phyloP scores from a whole-genome alignment of 2,329 filamentous ascomycete genomes.

The Alternaria triticina region DNA sequence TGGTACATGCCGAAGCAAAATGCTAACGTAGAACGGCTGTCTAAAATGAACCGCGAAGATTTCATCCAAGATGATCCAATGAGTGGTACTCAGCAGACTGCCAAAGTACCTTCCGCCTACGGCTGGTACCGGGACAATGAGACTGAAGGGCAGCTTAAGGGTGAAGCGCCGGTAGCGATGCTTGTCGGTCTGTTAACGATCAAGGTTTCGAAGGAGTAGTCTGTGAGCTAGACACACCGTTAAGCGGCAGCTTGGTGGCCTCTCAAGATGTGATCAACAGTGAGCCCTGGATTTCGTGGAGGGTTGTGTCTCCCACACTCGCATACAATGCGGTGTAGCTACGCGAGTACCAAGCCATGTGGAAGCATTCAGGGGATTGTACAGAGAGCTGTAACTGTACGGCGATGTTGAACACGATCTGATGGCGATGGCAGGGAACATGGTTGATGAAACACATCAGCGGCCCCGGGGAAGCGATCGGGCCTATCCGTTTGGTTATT shows the following conservation, averaged over 20 bases:
- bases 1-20: neutral
- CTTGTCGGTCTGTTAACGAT: neutral
- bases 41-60: neutral
- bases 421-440: slow-evolving; percentile 15
- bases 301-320: neutral
- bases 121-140: neutral
- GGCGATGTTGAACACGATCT: slow-evolving; percentile 9
- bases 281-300: neutral
- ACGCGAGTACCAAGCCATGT: neutral
- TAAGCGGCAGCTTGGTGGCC: neutral
- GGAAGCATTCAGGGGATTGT: neutral
- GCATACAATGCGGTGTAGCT: slow-evolving; percentile 5
- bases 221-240: neutral
- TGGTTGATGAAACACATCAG: slow-evolving; percentile 14
- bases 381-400: slow-evolving; percentile 6
- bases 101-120: neutral
- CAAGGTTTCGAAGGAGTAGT: neutral
- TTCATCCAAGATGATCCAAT: neutral
- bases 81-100: neutral
- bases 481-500: slow-evolving; percentile 14
- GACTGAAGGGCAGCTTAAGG: neutral
- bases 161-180: neutral
- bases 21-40: neutral
- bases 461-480: slow-evolving; percentile 12
- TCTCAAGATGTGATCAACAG: slow-evolving; percentile 1